Base-by-base conservation (phyloP, 306 rosid genomes). In the Astragalus glycyphyllos region DNA sequence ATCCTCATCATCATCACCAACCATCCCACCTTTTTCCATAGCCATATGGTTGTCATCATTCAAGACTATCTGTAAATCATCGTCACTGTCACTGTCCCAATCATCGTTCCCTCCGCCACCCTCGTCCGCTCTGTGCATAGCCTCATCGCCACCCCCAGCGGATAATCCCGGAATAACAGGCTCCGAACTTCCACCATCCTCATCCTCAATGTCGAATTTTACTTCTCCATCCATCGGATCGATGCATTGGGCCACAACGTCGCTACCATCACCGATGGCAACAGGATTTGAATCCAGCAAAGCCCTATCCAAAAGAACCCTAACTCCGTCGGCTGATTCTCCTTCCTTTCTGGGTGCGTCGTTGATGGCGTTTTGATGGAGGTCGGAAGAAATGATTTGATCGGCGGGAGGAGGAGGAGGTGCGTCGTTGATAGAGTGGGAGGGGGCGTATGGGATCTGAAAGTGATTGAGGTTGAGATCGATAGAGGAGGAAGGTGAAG, bases 1-100 rank as follows among this genome's bases (percentile, higher is more conserved):
- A 4, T 90, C 96, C 2, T 85, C 96, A 1, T 79, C 89, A 3
- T 63, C 90, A 11, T 53, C 88, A 0, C 70, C 87, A 35, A 5
- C 85, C 79, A 82, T 56, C 79, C 92, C 92, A 8, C 91, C 96
- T 46, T 90, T 77, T 75, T 84, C 99, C 96, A 79, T 85, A 2
- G 83, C 86, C 91, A 84, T 74, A 45, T 77, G 92, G 44, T 87
- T 82, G 68, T 76, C 87, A 42, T 93, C 97, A 44, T 95, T 95
- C 80, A 95, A 83, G 58, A 95, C 96, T 70, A 95, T 95, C 90
- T 89, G 97, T 85, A 95, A 81, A 80, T 95, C 99, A 40, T 95
- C 99, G 26, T 95, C 99, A 31, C 96, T 89, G 29, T 95, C 97
- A 58, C 96, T 89, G 14, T 91, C 99, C 97, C 97, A 95, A 80